A percentile compares a stretch with the other conserved stretches of the same genome.
Conservation (phyloP, 2,329 filamentous ascomycete genomes). For the Cladosporium sp. region DNA sequence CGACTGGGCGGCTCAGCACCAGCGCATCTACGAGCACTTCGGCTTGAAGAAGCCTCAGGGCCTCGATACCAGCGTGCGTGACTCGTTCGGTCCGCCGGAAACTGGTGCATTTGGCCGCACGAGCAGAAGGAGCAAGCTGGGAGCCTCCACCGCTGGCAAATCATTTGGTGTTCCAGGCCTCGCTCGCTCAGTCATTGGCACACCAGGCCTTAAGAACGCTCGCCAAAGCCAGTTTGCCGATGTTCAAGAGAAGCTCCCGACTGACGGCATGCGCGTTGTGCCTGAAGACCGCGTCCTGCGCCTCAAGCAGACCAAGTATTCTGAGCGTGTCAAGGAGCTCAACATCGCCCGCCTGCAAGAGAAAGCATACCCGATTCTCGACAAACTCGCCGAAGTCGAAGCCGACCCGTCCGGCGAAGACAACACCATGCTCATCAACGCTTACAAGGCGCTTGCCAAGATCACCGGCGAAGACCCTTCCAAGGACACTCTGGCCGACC, state of each 20-base stretch:
- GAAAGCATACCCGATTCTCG: constrained; percentile 67
- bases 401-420: constrained; percentile 62
- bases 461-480: constrained; percentile 71
- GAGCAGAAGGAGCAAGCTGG: constrained; percentile 39
- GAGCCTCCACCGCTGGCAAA: constrained; percentile 30
- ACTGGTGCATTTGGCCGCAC: constrained; percentile 52
- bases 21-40: constrained; percentile 93
- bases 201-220: constrained; percentile 56
- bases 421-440: constrained; percentile 63
- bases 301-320: constrained; percentile 79
- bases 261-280: constrained; percentile 42
- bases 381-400: constrained; percentile 73
- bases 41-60: constrained; percentile 59
- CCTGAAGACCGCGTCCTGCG: constrained; percentile 72
- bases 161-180: constrained; percentile 65
- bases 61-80: constrained; percentile 29
- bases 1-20: constrained; percentile 93
- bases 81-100: constrained; percentile 21
- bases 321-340: constrained; percentile 72
- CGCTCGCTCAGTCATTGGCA: constrained; percentile 82
- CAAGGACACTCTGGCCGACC: constrained; percentile 54
- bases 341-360: constrained; percentile 68
- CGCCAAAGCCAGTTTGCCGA: constrained; percentile 36
- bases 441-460: constrained; percentile 74
- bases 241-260: constrained; percentile 44